Base-by-base conservation (phyloP, 2,329 filamentous ascomycete genomes). In the Fusarium neocosmosporiellum region DNA sequence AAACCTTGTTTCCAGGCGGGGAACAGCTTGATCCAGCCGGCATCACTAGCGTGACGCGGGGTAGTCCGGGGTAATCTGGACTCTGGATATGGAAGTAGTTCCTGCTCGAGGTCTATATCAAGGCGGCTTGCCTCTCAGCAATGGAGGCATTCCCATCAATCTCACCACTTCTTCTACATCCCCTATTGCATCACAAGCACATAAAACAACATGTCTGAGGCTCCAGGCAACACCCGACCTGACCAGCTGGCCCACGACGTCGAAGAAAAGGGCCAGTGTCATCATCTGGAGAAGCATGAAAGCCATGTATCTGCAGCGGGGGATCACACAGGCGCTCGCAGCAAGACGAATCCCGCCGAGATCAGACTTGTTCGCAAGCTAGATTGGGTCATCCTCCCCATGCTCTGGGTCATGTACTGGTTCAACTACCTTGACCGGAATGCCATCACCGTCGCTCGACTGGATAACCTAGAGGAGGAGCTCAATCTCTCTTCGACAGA, bases 371-470 rank as follows among this genome's bases (percentile, higher is more conserved):
- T 75, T 5, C 66, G 33, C 5, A 75, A 75, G 58, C 63, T 75
- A 3, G 72, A 75, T 7, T 67, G 60, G 59, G 66, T 75, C 9
- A 75, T 43, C 16, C 37, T 54, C 14, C 80, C 81, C 0, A 82
- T 81, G 73, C 76, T 82, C 2, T 82, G 80, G 80, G 70, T 75
- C 65, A 80, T 83, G 77, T 86, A 85, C 67, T 85, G 83, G 76
- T 77, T 85, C 43, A 86, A 84, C 67, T 85, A 84, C 59, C 78
- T 86, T 29, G 85, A 87, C 37, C 80, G 84, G 5, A 86, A 86
- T 65, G 85, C 84, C 33, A 86, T 87, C 67, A 83, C 84, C 0
- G 80, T 85, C 31, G 85, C 85, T 2, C 75, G 78, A 1, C 63
- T 82, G 11, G 81, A 82, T 27, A 71, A 75, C 46, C 70, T 80